Percentiles rank a stretch among this genome's conserved stretches.
phyloP scores from a whole-genome alignment of 1,139 yeast genomes.

The Pichia sp. region DNA sequence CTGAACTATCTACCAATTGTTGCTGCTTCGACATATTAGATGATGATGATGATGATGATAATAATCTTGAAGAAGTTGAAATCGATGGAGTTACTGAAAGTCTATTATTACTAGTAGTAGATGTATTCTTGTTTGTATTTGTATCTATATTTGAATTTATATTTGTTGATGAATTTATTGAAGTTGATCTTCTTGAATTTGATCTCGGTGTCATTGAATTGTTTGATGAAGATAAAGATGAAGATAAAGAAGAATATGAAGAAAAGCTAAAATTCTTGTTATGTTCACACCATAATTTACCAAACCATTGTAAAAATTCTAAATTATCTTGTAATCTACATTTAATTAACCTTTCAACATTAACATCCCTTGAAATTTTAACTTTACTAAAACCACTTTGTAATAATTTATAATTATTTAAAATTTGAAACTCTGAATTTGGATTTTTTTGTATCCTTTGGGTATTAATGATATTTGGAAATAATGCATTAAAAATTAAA shows the following conservation, averaged over 20 bases:
- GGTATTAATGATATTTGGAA: slow-evolving; percentile 69
- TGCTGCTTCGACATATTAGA: no score
- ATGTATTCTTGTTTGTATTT: neutral
- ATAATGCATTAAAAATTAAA: slow-evolving; percentile 82
- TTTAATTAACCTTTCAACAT: slow-evolving; percentile 75
- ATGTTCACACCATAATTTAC: slow-evolving; percentile 72
- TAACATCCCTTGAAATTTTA: slow-evolving; percentile 65
- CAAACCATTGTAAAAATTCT: slow-evolving; percentile 91
- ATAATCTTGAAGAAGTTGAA: no score
- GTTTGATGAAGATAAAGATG: no score
- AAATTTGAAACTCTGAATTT: slow-evolving; percentile 64
- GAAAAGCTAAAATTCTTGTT: slow-evolving; percentile 27
- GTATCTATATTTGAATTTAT: no score
- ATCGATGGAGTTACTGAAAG: neutral
- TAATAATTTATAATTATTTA: slow-evolving; percentile 76
- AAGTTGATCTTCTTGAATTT: neutral
- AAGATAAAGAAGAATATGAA: slow-evolving; percentile 29
- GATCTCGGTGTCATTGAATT: no score
- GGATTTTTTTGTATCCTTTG: slow-evolving; percentile 64
- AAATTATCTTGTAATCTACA: slow-evolving; percentile 91
- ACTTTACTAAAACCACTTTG: slow-evolving; percentile 74
- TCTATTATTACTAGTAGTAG: neutral
- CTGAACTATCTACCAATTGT: neutral
- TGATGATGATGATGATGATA: neutral
- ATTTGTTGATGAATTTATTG: no score